Percentiles rank a stretch among this genome's conserved stretches.
phyloP scores from a whole-genome alignment of 2,329 filamentous ascomycete species.

The Aspergillus puulaauensis region DNA sequence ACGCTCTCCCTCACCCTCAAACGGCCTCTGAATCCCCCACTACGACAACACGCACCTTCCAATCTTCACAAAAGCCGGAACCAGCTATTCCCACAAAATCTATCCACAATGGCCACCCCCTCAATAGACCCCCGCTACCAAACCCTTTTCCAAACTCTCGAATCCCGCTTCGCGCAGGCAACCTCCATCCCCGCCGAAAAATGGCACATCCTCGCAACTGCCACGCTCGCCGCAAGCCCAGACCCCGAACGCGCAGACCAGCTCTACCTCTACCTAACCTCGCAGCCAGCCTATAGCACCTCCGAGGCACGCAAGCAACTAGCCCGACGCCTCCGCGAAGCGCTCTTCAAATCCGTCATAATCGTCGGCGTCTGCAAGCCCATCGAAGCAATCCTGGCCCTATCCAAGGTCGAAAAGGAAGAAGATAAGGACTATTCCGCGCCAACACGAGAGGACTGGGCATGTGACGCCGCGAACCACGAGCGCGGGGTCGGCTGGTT shows the following conservation, averaged over 20 bases:
- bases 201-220: constrained; percentile 38
- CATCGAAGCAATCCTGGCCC: constrained; percentile 59
- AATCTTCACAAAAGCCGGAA: constrained; percentile 2
- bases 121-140: constrained; percentile 27
- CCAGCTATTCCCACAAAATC: constrained; percentile 11
- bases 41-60: neutral
- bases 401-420: constrained; percentile 50
- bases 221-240: constrained; percentile 51
- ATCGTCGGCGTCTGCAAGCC: constrained; percentile 64
- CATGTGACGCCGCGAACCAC: constrained; percentile 56
- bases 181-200: constrained; percentile 24
- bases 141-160: constrained; percentile 29
- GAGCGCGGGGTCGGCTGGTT: constrained; percentile 57
- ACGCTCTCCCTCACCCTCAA: neutral
- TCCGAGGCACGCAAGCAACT: constrained; percentile 31
- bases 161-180: constrained; percentile 28
- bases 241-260: constrained; percentile 53
- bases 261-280: constrained; percentile 58
- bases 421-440: constrained; percentile 58
- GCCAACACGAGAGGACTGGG: constrained; percentile 57
- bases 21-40: neutral
- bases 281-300: constrained; percentile 45
- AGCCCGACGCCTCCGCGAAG: constrained; percentile 51
- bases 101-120: constrained; percentile 15
- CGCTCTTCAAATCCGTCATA: constrained; percentile 57